Base-by-base conservation (phyloP, 208 protist genomes). In the Phytomonas sp. region DNA sequence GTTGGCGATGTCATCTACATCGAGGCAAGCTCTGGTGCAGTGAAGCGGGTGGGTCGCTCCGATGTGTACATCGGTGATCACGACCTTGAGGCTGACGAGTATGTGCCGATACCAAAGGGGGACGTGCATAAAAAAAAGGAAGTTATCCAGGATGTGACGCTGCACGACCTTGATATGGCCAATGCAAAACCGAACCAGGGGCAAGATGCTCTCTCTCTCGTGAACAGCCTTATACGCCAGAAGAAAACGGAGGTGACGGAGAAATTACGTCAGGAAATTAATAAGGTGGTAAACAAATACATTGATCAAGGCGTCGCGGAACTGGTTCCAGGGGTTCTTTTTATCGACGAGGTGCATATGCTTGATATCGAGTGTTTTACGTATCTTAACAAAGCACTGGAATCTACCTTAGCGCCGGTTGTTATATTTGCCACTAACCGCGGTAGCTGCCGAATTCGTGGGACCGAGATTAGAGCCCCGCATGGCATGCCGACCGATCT, bases 41-140 rank as follows among this genome's bases (percentile, higher is more conserved):
- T 99, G 4, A 99, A 99, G 81, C 84, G 94, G 9, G 94, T 99
- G n/a, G 97, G 97, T 64, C 83, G 97, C 33, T 97, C 85, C 29
- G 98, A 99, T 82, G 88, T 89, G 9, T 99, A 98, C 74, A 97
- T 97, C 43, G 93, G 94, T 56, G 97, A 99, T 74, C 91, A 97
- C 76, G 97, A 99, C 82, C 80, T 99, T 23, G 98, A 99, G 82
- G 98, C 98, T 6, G 99, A 99, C 75, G 97, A 99, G 82, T 99
- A 99, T 79, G 98, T 99, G 59, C 99, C 99, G 40, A 77, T 99
- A 8, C 99, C 99, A 43, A 99, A 99, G 79, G 98, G 98, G 46
- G 99, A 99, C 72, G 98, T 99, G n/a, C 98, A 99, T 86, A 99
- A 99, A 84, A 99, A 99, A 85, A 99, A 99, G 83, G 98, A 99